Percentiles rank a stretch among this genome's conserved stretches.
phyloP scores from a whole-genome alignment of 768 basidiomycete species.

The Lenzites betulinus region DNA sequence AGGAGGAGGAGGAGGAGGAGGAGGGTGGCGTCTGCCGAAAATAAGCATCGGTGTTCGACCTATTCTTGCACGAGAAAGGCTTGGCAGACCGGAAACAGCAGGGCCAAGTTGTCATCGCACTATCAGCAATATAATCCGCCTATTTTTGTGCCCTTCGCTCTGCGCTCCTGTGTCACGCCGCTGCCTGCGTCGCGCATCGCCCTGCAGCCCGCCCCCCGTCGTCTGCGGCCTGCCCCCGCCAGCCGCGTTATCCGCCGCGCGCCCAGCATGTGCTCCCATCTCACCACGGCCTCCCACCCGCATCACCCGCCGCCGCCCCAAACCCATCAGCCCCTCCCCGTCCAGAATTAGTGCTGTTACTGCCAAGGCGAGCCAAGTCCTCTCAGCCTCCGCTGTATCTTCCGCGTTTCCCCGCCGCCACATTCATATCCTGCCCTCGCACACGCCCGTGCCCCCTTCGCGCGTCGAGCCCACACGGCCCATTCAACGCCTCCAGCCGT shows the following conservation, averaged over 20 bases:
- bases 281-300: neutral
- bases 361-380: conserved; percentile 24
- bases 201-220: neutral
- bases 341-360: conserved; percentile 21
- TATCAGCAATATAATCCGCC: conserved; percentile 18
- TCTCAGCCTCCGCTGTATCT: conserved; percentile 9
- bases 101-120: conserved; percentile 12
- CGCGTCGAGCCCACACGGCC: neutral
- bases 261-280: neutral
- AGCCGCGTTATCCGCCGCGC: neutral
- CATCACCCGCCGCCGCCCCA: conserved; percentile 3
- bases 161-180: conserved; percentile 1
- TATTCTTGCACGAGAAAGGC: conserved; percentile 20
- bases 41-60: conserved; percentile 22
- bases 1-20: conserved; percentile 11
- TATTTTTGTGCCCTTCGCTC: conserved; percentile 14
- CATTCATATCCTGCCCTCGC: neutral
- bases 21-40: conserved; percentile 20
- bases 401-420: conserved; percentile 17
- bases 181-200: neutral
- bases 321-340: conserved; percentile 3
- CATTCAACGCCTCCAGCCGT: neutral
- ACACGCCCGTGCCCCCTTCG: neutral
- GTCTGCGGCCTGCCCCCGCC: neutral
- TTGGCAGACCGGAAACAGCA: conserved; percentile 24